Evolutionary conservation across 352 stramenopile species (phyloP).

Genomic region (Phytophthora ohioensis): DNA sequence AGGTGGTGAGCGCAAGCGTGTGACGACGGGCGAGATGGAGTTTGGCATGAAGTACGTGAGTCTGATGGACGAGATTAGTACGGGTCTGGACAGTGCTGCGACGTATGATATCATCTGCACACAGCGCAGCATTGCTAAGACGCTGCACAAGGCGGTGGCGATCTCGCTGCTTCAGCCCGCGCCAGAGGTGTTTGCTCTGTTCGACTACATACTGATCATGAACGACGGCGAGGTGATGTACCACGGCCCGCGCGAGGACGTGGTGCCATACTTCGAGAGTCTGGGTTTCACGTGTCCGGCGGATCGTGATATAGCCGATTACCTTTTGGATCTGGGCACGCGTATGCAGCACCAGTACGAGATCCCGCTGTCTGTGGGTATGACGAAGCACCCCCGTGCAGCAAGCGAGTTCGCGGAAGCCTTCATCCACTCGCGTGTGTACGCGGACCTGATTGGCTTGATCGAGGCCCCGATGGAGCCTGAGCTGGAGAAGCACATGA

Average conservation of each 20-base stretch:
- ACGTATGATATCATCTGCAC: conserved; percentile 58
- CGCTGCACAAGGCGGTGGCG: conserved; percentile 53
- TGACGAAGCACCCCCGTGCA: conserved; percentile 27
- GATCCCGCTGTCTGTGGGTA: background rate
- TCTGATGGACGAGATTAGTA: conserved; percentile 76
- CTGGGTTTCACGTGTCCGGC: conserved; percentile 31
- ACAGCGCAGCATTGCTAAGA: conserved; percentile 48
- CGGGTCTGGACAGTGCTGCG: conserved; percentile 50
- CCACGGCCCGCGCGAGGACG: conserved; percentile 30
- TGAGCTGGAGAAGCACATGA: conserved; percentile 26
- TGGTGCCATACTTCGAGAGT: conserved; percentile 34
- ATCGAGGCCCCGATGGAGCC: conserved; percentile 8
- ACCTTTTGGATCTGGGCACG: conserved; percentile 42
- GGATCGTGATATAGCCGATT: conserved; percentile 31
- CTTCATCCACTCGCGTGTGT: conserved; percentile 28
- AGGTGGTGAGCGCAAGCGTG: conserved; percentile 67
- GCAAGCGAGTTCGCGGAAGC: conserved; percentile 18
- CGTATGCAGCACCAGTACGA: background rate
- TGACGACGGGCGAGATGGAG: conserved; percentile 89
- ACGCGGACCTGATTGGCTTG: conserved; percentile 9
- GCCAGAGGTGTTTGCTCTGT: conserved; percentile 54
- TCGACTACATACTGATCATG: conserved; percentile 55
- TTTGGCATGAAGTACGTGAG: conserved; percentile 78
- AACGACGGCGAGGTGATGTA: conserved; percentile 52
- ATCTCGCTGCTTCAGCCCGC: conserved; percentile 88